phyloP scores from a whole-genome alignment of 78 protist species.

The Isochrysis galbana region DNA sequence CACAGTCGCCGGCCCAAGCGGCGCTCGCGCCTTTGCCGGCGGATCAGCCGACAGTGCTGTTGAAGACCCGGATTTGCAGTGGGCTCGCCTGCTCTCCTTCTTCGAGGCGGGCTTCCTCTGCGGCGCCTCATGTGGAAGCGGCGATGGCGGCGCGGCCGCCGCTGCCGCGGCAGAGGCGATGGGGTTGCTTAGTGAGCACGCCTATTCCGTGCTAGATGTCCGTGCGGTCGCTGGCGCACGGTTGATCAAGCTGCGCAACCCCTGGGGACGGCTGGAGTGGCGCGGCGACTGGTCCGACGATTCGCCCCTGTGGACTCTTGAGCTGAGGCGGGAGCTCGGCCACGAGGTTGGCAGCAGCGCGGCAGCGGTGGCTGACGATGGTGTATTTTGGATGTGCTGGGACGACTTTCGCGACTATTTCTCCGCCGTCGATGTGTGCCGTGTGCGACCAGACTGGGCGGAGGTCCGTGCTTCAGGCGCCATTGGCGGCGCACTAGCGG shows the following conservation, averaged over 20 bases:
- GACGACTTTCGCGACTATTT: conserved; percentile 18
- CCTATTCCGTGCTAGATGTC: conserved; percentile 18
- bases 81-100: conserved; percentile 28
- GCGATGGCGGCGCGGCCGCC: background rate
- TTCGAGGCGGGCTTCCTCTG: background rate
- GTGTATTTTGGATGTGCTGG: conserved; percentile 43
- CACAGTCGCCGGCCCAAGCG: background rate
- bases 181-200: conserved; percentile 19
- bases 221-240: background rate
- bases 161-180: background rate
- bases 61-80: background rate
- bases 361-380: conserved; percentile 33
- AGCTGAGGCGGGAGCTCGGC: background rate
- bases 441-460: background rate
- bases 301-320: conserved; percentile 49
- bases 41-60: background rate
- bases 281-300: conserved; percentile 60
- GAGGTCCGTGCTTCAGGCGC: background rate
- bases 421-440: background rate
- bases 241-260: conserved; percentile 53
- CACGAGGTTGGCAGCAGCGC: background rate
- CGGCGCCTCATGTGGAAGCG: background rate
- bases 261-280: conserved; percentile 74
- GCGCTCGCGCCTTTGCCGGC: background rate
- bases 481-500: background rate